phyloP scores from a whole-genome alignment of 2,329 filamentous ascomycete species.

The Camptophora hylomeconis region DNA sequence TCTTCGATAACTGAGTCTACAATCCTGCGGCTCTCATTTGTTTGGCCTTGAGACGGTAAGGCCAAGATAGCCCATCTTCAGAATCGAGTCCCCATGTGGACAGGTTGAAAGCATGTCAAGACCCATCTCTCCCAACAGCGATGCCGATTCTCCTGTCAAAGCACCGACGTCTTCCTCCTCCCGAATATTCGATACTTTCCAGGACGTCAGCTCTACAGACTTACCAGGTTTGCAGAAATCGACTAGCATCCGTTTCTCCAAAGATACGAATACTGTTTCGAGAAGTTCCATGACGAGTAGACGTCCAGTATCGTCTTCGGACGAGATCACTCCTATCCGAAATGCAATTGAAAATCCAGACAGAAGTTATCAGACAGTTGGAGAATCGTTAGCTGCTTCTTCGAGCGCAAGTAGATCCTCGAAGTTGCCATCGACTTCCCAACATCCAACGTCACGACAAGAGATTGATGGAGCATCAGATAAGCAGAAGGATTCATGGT shows the following conservation, averaged over 20 bases:
- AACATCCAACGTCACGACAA: no score
- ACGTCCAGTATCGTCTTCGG: conserved; percentile 8
- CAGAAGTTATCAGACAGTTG: conserved; percentile 12
- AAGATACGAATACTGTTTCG: conserved; percentile 9
- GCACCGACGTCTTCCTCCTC: background rate
- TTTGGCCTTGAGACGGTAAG: no score
- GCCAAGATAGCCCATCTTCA: no score
- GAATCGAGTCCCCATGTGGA: no score
- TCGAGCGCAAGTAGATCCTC: background rate
- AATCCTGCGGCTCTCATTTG: no score
- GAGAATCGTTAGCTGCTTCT: background rate
- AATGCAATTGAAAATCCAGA: conserved; percentile 9
- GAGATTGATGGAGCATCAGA: conserved; percentile 2
- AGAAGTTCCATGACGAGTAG: conserved; percentile 11
- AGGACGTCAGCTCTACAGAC: no score
- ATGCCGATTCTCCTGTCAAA: no score
- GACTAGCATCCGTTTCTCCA: conserved; percentile 13
- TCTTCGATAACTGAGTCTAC: no score
- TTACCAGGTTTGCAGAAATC: background rate
- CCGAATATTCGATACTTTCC: background rate
- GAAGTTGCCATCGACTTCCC: background rate
- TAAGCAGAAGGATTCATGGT: conserved; percentile 25
- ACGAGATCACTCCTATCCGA: conserved; percentile 15
- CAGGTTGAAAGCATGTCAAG: no score
- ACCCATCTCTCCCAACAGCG: no score